Evolutionary conservation across 2,329 filamentous ascomycete species (phyloP).

Genomic region (Xylaria arbuscula): DNA sequence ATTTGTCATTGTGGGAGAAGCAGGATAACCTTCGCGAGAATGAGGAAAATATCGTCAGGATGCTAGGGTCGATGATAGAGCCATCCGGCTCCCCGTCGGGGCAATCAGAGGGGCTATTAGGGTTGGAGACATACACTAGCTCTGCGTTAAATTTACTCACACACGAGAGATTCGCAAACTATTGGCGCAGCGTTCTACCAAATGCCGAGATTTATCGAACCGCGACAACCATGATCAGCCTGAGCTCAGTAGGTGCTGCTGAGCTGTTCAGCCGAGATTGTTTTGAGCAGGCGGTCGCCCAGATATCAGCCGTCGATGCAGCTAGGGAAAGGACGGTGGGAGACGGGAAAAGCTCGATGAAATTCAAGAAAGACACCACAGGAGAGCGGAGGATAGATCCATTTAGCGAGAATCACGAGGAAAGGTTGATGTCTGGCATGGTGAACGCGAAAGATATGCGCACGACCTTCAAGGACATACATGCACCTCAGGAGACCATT

Average conservation of each 20-base stretch:
- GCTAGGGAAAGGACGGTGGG: constrained; percentile 35
- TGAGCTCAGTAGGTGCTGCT: constrained; percentile 25
- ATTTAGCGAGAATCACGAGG: constrained; percentile 78
- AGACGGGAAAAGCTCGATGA: constrained; percentile 2
- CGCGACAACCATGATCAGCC: constrained; percentile 47
- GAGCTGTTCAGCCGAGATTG: constrained; percentile 37
- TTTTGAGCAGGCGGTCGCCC: constrained; percentile 36
- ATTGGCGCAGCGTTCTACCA: constrained; percentile 39
- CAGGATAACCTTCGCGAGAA: constrained; percentile 46
- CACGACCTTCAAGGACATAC: constrained; percentile 88
- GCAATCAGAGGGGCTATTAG: constrained; percentile 33
- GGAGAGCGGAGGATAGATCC: constrained; percentile 51
- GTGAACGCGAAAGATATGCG: constrained; percentile 84
- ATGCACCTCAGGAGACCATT: constrained; percentile 83
- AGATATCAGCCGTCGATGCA: constrained; percentile 42
- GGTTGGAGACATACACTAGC: constrained; percentile 28
- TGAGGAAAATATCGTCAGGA: constrained; percentile 45
- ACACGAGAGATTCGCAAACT: constrained; percentile 29
- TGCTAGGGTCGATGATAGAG: constrained; percentile 43
- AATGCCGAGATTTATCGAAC: constrained; percentile 46
- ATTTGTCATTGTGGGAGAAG: constrained; percentile 31
- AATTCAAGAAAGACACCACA: constrained; percentile 27
- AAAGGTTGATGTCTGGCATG: constrained; percentile 82
- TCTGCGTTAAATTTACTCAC: background rate
- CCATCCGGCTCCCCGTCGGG: constrained; percentile 11